Evolutionary conservation across 2,329 filamentous ascomycete genomes (phyloP).

Genomic region (Penicillium sp.): DNA sequence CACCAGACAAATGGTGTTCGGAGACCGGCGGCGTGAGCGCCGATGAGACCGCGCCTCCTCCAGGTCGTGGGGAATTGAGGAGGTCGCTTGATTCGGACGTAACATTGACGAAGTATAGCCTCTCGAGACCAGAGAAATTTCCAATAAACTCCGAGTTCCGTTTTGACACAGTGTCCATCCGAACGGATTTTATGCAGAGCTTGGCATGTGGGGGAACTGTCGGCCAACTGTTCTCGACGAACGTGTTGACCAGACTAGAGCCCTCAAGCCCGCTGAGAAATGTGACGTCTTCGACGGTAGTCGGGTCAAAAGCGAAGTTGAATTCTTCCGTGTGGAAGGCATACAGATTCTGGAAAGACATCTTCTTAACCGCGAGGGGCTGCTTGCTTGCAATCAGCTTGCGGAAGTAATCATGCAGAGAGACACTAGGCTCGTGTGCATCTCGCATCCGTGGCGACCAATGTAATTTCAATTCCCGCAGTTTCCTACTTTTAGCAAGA

Average conservation of each 20-base stretch:
- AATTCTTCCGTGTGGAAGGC: slow-evolving; percentile 51
- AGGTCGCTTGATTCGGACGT: slow-evolving; percentile 29
- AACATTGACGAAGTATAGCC: slow-evolving; percentile 52
- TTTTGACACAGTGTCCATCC: slow-evolving; percentile 49
- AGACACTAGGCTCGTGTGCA: slow-evolving; percentile 56
- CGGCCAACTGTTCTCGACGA: slow-evolving; percentile 57
- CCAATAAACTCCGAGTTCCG: slow-evolving; percentile 45
- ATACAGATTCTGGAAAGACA: slow-evolving; percentile 59
- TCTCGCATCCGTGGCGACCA: slow-evolving; percentile 62
- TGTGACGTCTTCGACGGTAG: slow-evolving; percentile 48
- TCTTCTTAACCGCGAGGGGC: slow-evolving; percentile 47
- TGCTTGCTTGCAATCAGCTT: slow-evolving; percentile 50
- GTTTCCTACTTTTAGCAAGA: slow-evolving; percentile 52
- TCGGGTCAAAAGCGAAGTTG: slow-evolving; percentile 43
- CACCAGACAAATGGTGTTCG: slow-evolving; percentile 16
- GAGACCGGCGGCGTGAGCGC: slow-evolving; percentile 30
- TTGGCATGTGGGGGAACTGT: slow-evolving; percentile 27
- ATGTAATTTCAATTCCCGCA: slow-evolving; percentile 56
- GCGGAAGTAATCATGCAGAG: slow-evolving; percentile 55
- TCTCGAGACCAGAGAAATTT: slow-evolving; percentile 47
- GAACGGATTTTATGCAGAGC: slow-evolving; percentile 47
- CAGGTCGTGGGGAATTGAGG: slow-evolving; percentile 32
- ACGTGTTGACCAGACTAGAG: slow-evolving; percentile 43
- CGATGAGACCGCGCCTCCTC: slow-evolving; percentile 13
- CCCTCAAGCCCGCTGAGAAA: slow-evolving; percentile 51